Conservation (phyloP, 1,139 yeast species). For the Suhomyces atakaporum region DNA sequence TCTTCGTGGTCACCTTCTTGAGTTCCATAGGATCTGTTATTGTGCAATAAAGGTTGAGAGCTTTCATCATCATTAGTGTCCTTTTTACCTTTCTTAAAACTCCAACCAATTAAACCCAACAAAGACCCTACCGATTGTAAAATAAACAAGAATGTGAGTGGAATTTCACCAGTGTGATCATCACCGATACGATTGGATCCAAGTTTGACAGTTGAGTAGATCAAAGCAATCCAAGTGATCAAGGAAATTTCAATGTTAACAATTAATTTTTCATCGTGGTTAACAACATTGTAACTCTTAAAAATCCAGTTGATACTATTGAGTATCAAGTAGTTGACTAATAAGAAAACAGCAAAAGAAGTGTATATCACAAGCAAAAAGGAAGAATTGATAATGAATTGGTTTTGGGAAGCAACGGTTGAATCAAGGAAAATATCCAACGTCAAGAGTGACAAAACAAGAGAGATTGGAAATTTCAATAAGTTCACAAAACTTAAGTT, state of each 20-base stretch:
- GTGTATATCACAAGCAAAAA: conserved; percentile 37
- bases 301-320: conserved; percentile 47
- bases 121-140: conserved; percentile 54
- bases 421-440: conserved; percentile 39
- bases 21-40: conserved; percentile 26
- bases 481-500: conserved; percentile 38
- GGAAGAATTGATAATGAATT: conserved; percentile 60
- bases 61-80: conserved; percentile 20
- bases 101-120: conserved; percentile 57
- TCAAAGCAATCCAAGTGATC: conserved; percentile 56
- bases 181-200: conserved; percentile 40
- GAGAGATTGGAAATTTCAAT: conserved; percentile 58
- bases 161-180: conserved; percentile 64
- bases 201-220: conserved; percentile 49
- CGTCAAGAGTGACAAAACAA: conserved; percentile 42
- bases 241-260: conserved; percentile 59
- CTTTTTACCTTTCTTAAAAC: conserved; percentile 19
- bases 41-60: conserved; percentile 34
- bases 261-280: conserved; percentile 73
- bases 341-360: conserved; percentile 49
- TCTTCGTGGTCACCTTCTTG: conserved; percentile 17
- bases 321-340: conserved; percentile 58
- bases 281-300: conserved; percentile 50
- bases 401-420: conserved; percentile 43
- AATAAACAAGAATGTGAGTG: conserved; percentile 51